phyloP scores from a whole-genome alignment of 2,329 filamentous ascomycete species.

The Epichloe glyceriae region DNA sequence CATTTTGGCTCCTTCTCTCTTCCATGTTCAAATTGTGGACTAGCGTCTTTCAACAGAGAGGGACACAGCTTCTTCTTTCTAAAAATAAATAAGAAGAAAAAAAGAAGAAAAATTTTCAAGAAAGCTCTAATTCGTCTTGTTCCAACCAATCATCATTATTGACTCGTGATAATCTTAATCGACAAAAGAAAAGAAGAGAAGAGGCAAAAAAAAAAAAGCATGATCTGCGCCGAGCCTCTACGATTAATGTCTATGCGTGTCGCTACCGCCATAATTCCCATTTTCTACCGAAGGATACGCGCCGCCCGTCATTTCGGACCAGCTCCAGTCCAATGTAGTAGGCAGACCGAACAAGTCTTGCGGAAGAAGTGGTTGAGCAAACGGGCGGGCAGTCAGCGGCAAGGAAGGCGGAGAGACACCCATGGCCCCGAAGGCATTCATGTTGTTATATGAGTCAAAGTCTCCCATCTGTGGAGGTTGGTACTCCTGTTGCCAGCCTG shows the following conservation, averaged over 20 bases:
- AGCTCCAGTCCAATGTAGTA: conserved; percentile 88
- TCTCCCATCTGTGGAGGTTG: conserved; percentile 23
- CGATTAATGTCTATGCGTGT: neutral
- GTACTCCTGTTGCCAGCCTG: conserved; percentile 36
- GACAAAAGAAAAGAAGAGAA: no score
- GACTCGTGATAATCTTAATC: neutral
- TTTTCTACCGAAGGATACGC: conserved; percentile 52
- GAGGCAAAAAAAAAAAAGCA: neutral
- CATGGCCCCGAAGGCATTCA: conserved; percentile 30
- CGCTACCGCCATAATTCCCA: conserved; percentile 31
- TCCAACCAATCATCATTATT: neutral
- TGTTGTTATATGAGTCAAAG: conserved; percentile 31
- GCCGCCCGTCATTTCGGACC: conserved; percentile 55
- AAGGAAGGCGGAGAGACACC: conserved; percentile 8
- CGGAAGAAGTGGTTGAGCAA: conserved; percentile 79
- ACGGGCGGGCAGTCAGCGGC: conserved; percentile 23
- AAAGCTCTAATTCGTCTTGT: neutral
- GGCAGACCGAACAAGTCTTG: conserved; percentile 93
- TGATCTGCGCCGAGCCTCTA: neutral
- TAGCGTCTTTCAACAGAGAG: neutral
- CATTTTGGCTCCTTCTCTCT: neutral
- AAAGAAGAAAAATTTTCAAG: neutral
- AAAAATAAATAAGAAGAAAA: neutral
- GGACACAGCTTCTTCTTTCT: neutral
- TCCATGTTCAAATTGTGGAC: neutral